Percentiles rank a stretch among this genome's conserved stretches.
phyloP scores from a whole-genome alignment of 768 basidiomycete genomes.

The Boletellus ananiceps region DNA sequence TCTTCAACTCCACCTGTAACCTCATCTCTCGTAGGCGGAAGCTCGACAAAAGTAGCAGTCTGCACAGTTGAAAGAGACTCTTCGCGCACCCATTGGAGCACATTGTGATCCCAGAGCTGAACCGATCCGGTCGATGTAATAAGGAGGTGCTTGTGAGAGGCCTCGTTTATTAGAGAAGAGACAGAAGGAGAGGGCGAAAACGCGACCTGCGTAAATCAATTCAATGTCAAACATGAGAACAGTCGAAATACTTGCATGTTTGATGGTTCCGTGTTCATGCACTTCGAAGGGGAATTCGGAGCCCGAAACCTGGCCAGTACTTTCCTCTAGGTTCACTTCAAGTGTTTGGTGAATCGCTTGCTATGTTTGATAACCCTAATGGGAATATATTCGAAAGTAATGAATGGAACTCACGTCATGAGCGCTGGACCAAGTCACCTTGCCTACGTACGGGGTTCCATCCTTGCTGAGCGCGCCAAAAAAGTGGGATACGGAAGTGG shows the following conservation, averaged over 20 bases:
- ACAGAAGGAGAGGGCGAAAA: conserved; percentile 43
- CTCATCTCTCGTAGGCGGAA: conserved; percentile 52
- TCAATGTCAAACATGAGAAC: neutral
- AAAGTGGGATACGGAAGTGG: conserved; percentile 49
- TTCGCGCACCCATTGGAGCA: conserved; percentile 72
- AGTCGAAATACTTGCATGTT: conserved; percentile 44
- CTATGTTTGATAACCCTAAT: conserved; percentile 32
- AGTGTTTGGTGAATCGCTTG: conserved; percentile 51
- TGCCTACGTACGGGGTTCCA: conserved; percentile 52
- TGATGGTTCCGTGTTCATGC: conserved; percentile 59
- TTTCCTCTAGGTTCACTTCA: conserved; percentile 43
- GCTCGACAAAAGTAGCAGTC: conserved; percentile 67
- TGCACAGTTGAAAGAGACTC: conserved; percentile 67
- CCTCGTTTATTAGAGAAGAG: conserved; percentile 32
- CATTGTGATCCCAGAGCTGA: conserved; percentile 64
- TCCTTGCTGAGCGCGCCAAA: conserved; percentile 49
- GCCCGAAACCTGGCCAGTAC: conserved; percentile 44
- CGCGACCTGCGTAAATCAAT: conserved; percentile 38
- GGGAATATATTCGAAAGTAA: neutral
- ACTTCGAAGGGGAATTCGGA: conserved; percentile 66
- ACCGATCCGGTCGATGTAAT: conserved; percentile 75
- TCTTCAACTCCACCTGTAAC: conserved; percentile 6
- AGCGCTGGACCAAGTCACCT: conserved; percentile 62
- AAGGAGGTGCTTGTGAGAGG: conserved; percentile 42
- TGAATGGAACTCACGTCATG: conserved; percentile 42